These are phyloP conservation scores for Escallonia herrerae DNA, from an alignment of 129 eudicot species.

Conservation along the genomic window DNA sequence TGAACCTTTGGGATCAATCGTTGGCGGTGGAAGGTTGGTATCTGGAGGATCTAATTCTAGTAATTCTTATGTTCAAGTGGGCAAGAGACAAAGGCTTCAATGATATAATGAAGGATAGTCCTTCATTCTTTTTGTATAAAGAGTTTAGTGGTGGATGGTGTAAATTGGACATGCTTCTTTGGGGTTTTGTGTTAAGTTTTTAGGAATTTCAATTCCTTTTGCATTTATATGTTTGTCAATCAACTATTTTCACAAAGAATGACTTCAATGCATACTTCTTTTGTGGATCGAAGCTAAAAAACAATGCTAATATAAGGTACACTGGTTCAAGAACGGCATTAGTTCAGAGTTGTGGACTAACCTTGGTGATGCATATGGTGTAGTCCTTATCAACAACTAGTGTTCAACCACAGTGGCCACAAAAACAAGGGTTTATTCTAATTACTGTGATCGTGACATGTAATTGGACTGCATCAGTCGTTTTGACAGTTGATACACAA, in stretches of 20 bases:
- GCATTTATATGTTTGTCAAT: neutral
- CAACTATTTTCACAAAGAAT: neutral
- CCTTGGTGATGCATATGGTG: neutral
- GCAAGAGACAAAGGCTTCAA: constrained; percentile 50
- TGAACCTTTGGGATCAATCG: constrained; percentile 18
- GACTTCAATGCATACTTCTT: neutral
- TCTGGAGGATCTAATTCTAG: constrained; percentile 12
- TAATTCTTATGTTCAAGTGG: constrained; percentile 11
- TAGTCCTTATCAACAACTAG: neutral
- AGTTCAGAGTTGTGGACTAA: neutral
- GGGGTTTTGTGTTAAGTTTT: constrained; percentile 23
- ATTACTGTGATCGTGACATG: too few relatives aligned
- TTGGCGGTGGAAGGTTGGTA: constrained; percentile 13
- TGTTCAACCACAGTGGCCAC: too few relatives aligned
- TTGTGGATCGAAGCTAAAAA: too few relatives aligned
- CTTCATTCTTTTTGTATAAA: constrained; percentile 23
- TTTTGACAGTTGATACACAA: too few relatives aligned
- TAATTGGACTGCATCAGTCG: too few relatives aligned
- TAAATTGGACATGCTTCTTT: constrained; percentile 31
- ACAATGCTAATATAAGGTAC: too few relatives aligned
- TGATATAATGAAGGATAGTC: constrained; percentile 10
- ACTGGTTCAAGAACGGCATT: too few relatives aligned
- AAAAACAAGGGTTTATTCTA: too few relatives aligned
- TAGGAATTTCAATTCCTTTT: constrained; percentile 2
- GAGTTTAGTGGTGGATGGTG: constrained; percentile 27